These are phyloP conservation scores for Chamaenerion angustifolium DNA, from an alignment of 345 rosid species.

Conservation along the genomic window DNA sequence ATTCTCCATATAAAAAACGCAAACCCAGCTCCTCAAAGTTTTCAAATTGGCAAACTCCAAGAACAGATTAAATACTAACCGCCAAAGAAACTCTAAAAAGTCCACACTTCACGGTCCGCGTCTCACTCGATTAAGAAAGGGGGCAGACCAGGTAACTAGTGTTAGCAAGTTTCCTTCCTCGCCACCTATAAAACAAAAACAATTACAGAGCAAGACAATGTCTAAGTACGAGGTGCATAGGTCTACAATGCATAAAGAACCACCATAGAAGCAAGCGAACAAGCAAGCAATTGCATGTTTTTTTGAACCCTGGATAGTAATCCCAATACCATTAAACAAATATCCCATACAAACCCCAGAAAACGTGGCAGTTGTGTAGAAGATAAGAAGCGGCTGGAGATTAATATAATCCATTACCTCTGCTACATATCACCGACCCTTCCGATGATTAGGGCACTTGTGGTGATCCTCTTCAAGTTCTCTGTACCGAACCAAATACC, in stretches of 20 bases:
- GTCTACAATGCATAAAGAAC: conserved; percentile 10
- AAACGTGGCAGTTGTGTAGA: conserved; percentile 27
- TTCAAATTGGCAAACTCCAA: conserved; percentile 7
- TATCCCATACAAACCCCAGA: conserved; percentile 13
- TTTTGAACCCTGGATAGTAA: conserved; percentile 14
- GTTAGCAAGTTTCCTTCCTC: no score
- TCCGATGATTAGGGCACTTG: conserved; percentile 23
- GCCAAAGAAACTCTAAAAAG: no score
- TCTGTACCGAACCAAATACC: conserved; percentile 19
- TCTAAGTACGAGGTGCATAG: conserved; percentile 34
- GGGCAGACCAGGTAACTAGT: no score
- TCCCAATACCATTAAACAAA: conserved; percentile 15
- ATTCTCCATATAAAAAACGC: conserved; percentile 7
- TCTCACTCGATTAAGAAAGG: no score
- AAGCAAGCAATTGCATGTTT: conserved; percentile 7
- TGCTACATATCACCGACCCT: conserved; percentile 33
- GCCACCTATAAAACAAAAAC: no score
- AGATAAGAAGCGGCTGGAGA: conserved; percentile 10
- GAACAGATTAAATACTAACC: neutral
- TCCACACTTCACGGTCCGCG: no score
- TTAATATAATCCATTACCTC: conserved; percentile 8
- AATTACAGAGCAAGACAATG: conserved; percentile 1
- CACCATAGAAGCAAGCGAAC: conserved; percentile 12
- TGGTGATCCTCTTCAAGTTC: conserved; percentile 10
- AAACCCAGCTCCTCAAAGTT: conserved; percentile 13